Conservation (phyloP, 306 rosid genomes). For the Arachis stenosperma region DNA sequence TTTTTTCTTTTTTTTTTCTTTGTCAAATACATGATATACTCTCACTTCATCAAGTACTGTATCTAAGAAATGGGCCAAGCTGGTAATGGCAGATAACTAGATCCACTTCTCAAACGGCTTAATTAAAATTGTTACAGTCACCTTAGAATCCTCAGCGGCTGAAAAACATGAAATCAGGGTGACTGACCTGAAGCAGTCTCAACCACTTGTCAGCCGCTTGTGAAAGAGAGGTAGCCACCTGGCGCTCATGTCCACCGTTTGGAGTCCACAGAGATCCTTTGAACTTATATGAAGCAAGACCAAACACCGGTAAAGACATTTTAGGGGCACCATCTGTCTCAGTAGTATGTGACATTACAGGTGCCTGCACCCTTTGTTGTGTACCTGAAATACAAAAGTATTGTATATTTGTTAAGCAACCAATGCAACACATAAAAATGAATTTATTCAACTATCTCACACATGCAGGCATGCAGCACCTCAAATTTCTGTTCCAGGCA, state of each 20-base stretch:
- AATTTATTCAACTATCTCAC: background rate
- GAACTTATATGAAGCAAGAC: constrained; percentile 92
- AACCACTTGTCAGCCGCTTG: constrained; percentile 69
- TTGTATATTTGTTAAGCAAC: constrained; percentile 13
- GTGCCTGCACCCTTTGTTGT: constrained; percentile 43
- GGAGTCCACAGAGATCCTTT: constrained; percentile 87
- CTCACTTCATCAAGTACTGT: constrained; percentile 31
- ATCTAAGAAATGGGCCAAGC: constrained; percentile 35
- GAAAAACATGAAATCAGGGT: constrained; percentile 91
- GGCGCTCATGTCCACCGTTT: constrained; percentile 65
- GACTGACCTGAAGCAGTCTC: constrained; percentile 67
- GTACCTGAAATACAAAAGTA: constrained; percentile 51
- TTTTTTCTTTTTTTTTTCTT: background rate
- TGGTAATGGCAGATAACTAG: constrained; percentile 28
- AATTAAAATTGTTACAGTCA: constrained; percentile 34
- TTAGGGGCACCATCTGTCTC: constrained; percentile 53
- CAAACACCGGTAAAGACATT: constrained; percentile 73
- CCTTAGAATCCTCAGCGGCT: constrained; percentile 52
- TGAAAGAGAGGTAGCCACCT: constrained; percentile 58
- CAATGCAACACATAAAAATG: constrained; percentile 16
- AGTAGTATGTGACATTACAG: constrained; percentile 44
- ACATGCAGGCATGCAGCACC: constrained; percentile 9
- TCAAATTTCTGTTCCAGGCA: background rate
- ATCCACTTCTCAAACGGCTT: constrained; percentile 37
- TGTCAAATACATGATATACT: constrained; percentile 30